phyloP scores from a whole-genome alignment of 1,284 basidiomycete genomes.

The Nidula niveotomentosa region DNA sequence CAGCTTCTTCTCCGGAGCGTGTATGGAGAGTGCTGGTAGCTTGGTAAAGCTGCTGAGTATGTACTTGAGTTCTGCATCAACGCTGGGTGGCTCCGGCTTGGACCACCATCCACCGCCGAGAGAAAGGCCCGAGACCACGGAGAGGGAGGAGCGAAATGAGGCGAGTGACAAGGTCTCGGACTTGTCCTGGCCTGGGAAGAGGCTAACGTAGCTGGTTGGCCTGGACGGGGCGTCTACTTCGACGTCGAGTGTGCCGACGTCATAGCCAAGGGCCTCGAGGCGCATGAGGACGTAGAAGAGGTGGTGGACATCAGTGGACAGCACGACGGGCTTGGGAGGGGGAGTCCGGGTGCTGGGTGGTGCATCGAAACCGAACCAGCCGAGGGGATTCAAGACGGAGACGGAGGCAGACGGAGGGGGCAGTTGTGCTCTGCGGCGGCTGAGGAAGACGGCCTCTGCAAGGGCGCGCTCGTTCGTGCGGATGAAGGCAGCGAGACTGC shows the following conservation, averaged over 20 bases:
- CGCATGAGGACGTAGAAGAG: constrained; percentile 89
- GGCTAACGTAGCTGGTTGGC: constrained; percentile 72
- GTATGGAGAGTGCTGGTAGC: constrained; percentile 74
- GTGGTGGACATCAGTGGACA: constrained; percentile 78
- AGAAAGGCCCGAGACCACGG: constrained; percentile 74
- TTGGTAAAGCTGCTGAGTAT: constrained; percentile 88
- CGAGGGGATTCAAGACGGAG: constrained; percentile 57
- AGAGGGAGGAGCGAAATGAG: constrained; percentile 80
- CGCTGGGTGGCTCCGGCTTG: constrained; percentile 49
- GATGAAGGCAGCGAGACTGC: constrained; percentile 66
- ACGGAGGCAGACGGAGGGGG: constrained; percentile 35
- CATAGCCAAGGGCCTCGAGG: constrained; percentile 75
- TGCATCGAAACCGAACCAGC: constrained; percentile 55
- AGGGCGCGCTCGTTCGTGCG: constrained; percentile 68
- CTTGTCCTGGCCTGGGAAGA: constrained; percentile 55
- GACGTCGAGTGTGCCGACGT: constrained; percentile 82
- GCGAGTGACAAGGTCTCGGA: constrained; percentile 77
- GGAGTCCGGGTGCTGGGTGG: constrained; percentile 19
- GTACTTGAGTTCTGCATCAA: constrained; percentile 80
- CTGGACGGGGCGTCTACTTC: constrained; percentile 68
- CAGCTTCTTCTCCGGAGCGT: constrained; percentile 57
- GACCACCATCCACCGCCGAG: constrained; percentile 74
- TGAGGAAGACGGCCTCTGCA: constrained; percentile 56
- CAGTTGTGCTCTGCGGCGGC: constrained; percentile 47
- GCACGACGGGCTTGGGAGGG: constrained; percentile 54